Percentiles rank a stretch among this genome's conserved stretches.
Evolutionary conservation across 2,329 filamentous ascomycete genomes (phyloP).

Genomic region (Aspergillus sp.): DNA sequence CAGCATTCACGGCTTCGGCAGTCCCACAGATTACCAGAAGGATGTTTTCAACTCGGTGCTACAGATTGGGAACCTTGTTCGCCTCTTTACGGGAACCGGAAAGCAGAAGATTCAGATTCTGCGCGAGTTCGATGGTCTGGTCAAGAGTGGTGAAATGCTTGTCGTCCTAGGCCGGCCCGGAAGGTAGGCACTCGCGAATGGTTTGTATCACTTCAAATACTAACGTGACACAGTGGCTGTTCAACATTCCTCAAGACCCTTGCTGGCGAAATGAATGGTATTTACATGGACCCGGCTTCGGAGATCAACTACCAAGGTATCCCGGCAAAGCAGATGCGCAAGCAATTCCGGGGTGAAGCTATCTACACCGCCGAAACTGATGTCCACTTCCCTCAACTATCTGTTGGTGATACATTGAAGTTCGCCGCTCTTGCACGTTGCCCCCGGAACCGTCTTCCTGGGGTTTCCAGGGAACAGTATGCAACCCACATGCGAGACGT

Average conservation of each 20-base stretch:
- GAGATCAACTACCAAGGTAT: constrained; percentile 78
- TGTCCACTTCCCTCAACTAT: constrained; percentile 78
- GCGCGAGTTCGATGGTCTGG: constrained; percentile 65
- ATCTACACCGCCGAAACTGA: constrained; percentile 88
- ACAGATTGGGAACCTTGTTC: constrained; percentile 39
- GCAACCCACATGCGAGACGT: constrained; percentile 50
- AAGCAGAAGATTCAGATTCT: constrained; percentile 64
- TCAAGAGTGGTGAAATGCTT: constrained; percentile 62
- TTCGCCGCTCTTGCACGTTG: constrained; percentile 72
- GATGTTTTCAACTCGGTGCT: constrained; percentile 46
- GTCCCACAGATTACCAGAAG: constrained; percentile 69
- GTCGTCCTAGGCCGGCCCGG: constrained; percentile 59
- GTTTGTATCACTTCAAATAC: background rate
- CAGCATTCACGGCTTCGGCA: constrained; percentile 70
- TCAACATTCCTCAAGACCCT: constrained; percentile 88
- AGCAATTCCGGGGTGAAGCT: constrained; percentile 77
- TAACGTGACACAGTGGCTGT: constrained; percentile 54
- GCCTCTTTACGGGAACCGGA: constrained; percentile 38
- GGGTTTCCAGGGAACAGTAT: constrained; percentile 49
- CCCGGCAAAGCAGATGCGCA: constrained; percentile 60
- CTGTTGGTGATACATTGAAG: constrained; percentile 76
- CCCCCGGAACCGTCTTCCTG: constrained; percentile 48
- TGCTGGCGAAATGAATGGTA: constrained; percentile 80
- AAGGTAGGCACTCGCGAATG: constrained; percentile 25
- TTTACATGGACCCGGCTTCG: constrained; percentile 71